phyloP scores from a whole-genome alignment of 345 rosid genomes.

The Lepidium africanum region DNA sequence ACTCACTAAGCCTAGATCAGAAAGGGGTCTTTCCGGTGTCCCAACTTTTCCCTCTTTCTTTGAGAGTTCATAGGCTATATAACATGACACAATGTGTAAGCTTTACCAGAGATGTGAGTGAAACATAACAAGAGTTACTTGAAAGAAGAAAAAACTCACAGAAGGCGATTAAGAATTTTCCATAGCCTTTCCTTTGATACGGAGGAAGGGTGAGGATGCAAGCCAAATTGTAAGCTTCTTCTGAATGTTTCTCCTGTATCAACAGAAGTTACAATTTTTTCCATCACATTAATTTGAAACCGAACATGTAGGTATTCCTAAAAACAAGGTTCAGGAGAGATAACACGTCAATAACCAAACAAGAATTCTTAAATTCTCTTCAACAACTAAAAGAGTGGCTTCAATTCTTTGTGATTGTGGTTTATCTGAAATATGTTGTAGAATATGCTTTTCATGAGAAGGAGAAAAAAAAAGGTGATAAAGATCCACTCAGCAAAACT shows the following conservation, averaged over 20 bases:
- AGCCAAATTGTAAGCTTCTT: slow-evolving; percentile 96
- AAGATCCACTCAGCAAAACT: background rate
- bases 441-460: background rate
- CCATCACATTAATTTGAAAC: background rate
- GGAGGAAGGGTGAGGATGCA: slow-evolving; percentile 99
- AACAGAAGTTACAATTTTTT: background rate
- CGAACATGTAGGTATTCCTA: background rate
- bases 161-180: slow-evolving; percentile 94
- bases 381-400: background rate
- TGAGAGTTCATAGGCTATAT: slow-evolving; percentile 93
- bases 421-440: background rate
- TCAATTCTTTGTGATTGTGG: background rate
- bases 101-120: background rate
- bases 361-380: background rate
- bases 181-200: slow-evolving; percentile 99
- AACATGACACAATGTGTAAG: background rate
- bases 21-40: slow-evolving; percentile 97
- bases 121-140: background rate
- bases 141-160: slow-evolving; percentile 42
- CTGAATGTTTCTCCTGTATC: slow-evolving; percentile 93
- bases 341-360: background rate
- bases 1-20: slow-evolving; percentile 93
- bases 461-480: background rate
- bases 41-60: slow-evolving; percentile 99
- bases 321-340: background rate